Percentiles rank a stretch among this genome's conserved stretches.
Evolutionary conservation across 768 basidiomycete species (phyloP).

Genomic region (Cantharellus anzutake): DNA sequence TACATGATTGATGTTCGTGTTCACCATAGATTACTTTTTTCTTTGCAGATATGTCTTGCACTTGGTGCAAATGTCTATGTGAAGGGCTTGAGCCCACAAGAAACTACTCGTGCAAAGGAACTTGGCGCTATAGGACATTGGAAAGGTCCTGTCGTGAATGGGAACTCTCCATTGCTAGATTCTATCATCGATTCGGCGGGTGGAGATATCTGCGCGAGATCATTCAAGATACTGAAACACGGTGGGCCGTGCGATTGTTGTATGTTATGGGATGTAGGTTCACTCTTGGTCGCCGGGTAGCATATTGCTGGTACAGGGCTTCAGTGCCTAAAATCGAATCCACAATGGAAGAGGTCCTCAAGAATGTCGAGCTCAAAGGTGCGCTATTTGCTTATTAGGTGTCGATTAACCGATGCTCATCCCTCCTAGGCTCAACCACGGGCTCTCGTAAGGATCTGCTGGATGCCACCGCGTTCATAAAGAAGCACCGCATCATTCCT

Average conservation of each 20-base stretch:
- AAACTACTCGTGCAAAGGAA: conserved; percentile 42
- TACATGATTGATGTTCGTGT: background rate
- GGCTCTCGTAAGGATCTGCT: conserved; percentile 57
- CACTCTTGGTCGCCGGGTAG: too few relatives aligned
- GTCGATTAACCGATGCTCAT: too few relatives aligned
- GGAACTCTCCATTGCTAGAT: conserved; percentile 24
- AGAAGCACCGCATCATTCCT: conserved; percentile 45
- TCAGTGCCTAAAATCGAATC: conserved; percentile 37
- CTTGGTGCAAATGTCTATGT: conserved; percentile 68
- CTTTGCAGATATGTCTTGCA: conserved; percentile 57
- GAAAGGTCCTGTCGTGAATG: conserved; percentile 20
- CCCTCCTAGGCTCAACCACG: conserved; percentile 54
- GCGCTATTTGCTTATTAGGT: background rate
- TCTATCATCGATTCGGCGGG: conserved; percentile 54
- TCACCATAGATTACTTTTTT: conserved; percentile 44
- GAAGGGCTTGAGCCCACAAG: conserved; percentile 48
- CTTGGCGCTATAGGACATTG: conserved; percentile 54
- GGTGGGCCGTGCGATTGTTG: conserved; percentile 30
- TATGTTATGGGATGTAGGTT: conserved; percentile 45
- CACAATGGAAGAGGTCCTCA: conserved; percentile 63
- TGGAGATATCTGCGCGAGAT: conserved; percentile 37
- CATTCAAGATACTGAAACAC: conserved; percentile 30
- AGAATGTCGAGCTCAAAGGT: conserved; percentile 60
- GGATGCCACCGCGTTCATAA: conserved; percentile 51
- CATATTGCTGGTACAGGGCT: conserved; percentile 27